Percentiles rank a stretch among this genome's conserved stretches.
phyloP scores from a whole-genome alignment of 2,329 filamentous ascomycete species.

The Camptophora hylomeconis region DNA sequence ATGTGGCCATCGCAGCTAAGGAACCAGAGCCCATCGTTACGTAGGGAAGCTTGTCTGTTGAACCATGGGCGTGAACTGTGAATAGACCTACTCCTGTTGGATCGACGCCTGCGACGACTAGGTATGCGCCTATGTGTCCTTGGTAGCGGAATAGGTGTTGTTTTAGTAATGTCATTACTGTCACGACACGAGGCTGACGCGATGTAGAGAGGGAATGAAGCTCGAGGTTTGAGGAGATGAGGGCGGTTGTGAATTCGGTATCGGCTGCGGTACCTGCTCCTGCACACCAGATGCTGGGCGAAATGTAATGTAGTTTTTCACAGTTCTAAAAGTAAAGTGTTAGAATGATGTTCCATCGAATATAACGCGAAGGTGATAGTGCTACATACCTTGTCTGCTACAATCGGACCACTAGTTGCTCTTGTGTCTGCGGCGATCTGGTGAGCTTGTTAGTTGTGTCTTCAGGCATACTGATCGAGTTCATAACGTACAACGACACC shows the following conservation, averaged over 20 bases:
- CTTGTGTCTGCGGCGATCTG: slow-evolving; percentile 96
- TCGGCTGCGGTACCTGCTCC: slow-evolving; percentile 95
- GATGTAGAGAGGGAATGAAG: slow-evolving; percentile 92
- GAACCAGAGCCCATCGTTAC: slow-evolving; percentile 98
- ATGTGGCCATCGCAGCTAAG: slow-evolving; percentile 92
- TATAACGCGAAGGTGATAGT: slow-evolving; percentile 2
- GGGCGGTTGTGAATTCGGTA: slow-evolving; percentile 95
- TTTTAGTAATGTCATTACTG: slow-evolving; percentile 98
- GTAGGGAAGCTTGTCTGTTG: slow-evolving; percentile 96
- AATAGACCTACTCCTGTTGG: slow-evolving; percentile 91
- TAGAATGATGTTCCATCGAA: slow-evolving; percentile 1
- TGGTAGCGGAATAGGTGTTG: slow-evolving; percentile 99
- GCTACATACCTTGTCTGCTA: slow-evolving; percentile 73
- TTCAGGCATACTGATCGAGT: slow-evolving; percentile 2
- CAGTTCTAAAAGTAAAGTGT: slow-evolving; percentile 55
- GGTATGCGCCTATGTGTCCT: slow-evolving; percentile 92
- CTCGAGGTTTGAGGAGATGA: slow-evolving; percentile 98
- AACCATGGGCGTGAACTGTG: slow-evolving; percentile 96
- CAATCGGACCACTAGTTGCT: slow-evolving; percentile 93
- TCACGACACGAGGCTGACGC: slow-evolving; percentile 92
- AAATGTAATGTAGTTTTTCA: slow-evolving; percentile 98
- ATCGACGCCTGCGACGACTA: slow-evolving; percentile 92
- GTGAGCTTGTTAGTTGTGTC: no score
- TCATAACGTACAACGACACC: slow-evolving; percentile 67
- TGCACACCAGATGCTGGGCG: slow-evolving; percentile 97